Evolutionary conservation across 495 filamentous ascomycete species (phyloP).

Genomic region (Xylaria scruposa): DNA sequence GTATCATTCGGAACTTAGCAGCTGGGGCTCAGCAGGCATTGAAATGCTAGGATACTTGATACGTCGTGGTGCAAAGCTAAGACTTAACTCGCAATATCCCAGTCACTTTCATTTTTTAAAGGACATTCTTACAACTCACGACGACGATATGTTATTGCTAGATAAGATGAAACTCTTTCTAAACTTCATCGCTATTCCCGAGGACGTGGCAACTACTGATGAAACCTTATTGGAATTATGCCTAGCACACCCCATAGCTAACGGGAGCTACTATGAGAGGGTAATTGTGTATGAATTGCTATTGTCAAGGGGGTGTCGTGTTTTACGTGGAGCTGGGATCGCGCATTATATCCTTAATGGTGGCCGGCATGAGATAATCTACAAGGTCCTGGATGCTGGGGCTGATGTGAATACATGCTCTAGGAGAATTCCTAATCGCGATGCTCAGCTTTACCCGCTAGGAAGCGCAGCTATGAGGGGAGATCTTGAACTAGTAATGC

Average conservation of each 20-base stretch:
- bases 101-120: not conserved
- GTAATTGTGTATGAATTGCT: not conserved
- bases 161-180: not conserved
- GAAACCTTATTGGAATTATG: too few relatives aligned
- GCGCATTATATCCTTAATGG: not conserved
- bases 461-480: not conserved
- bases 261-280: not conserved
- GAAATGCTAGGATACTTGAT: slow-evolving; percentile 9
- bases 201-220: too few relatives aligned
- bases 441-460: not conserved
- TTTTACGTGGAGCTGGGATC: not conserved
- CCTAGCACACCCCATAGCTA: too few relatives aligned
- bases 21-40: too few relatives aligned
- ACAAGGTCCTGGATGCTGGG: slow-evolving; percentile 1
- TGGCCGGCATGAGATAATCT: not conserved
- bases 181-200: too few relatives aligned
- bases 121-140: not conserved
- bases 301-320: not conserved
- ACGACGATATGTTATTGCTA: fast-evolving
- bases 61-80: not conserved
- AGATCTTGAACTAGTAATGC: not conserved
- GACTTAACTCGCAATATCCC: not conserved
- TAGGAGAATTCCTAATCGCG: fast-evolving
- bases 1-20: too few relatives aligned
- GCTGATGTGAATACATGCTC: not conserved